Base-by-base conservation (phyloP, 768 basidiomycete species). In the Boletus patriciae region DNA sequence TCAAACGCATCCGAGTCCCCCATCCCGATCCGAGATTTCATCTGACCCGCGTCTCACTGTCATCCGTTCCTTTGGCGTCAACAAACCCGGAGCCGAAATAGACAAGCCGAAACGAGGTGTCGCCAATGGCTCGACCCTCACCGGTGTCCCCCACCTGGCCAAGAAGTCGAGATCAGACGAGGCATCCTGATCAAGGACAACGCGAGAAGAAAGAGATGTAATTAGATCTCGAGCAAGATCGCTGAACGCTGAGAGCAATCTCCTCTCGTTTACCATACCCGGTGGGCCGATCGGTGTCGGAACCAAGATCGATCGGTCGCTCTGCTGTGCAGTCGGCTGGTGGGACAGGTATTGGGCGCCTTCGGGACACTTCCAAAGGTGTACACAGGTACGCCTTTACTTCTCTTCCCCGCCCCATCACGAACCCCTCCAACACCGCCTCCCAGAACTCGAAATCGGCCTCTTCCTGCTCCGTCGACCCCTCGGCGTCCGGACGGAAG, bases 61-160 rank as follows among this genome's bases (percentile, higher is more conserved):
- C 71, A 99, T 99, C 74, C 93, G 96, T 62, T 97, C 94, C 19
- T 99, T 98, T 76, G 97, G 98, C 73, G 95, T 99, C 72, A 99
- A 99, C 83, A 98, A 97, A 74, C 97, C 97, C 12, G 96, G 96
- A 70, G 86, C 95, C 4, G 94, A 94, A 68, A 94, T 98, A 3
- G 89, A 96, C 63, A 96, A 99, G 41, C 83, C 98, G 58, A 96
- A 98, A 76, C 96, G 96, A 56, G 97, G 96, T 68, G 97, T 99
- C 37, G 97, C 97, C n/a, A 96, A 97, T 73, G 96, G 97, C 19
- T 94, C 91, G 12, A 96, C 98, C n/a, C n/a, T n/a, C n/a, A n/a
- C n/a, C n/a, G n/a, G n/a, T n/a, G n/a, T n/a, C 68, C 84, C 98
- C 57, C 83, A 81, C 57, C 80, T 98, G 94, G 97, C 0, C 84